These are phyloP conservation scores for Populus deltoides DNA, from an alignment of 345 rosid genomes.

Conservation along the genomic window DNA sequence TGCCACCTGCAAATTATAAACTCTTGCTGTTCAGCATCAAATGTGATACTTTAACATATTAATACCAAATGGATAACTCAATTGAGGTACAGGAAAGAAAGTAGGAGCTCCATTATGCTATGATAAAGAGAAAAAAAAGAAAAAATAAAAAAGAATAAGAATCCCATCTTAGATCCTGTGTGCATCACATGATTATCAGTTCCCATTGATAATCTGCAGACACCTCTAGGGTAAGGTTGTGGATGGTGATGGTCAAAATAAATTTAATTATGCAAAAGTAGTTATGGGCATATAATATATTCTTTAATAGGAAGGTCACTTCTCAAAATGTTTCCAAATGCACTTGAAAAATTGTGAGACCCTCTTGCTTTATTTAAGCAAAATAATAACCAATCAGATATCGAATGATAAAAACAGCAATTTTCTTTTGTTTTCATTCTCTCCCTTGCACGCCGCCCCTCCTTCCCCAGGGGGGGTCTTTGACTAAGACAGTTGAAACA, in stretches of 20 bases:
- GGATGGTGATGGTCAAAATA: neutral
- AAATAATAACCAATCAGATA: too few species aligned
- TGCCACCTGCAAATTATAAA: slow-evolving; percentile 57
- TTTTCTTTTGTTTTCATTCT: too few species aligned
- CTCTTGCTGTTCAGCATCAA: slow-evolving; percentile 12
- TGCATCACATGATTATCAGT: slow-evolving; percentile 6
- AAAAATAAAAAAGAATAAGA: neutral
- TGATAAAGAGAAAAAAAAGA: neutral
- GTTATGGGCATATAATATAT: too few species aligned
- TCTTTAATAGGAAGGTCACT: neutral
- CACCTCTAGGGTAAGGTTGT: neutral
- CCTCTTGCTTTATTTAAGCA: too few species aligned
- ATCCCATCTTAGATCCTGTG: neutral
- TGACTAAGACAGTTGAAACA: neutral
- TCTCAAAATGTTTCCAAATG: neutral
- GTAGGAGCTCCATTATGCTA: too few species aligned
- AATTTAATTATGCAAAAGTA: neutral
- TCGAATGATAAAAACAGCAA: too few species aligned
- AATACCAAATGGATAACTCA: too few species aligned
- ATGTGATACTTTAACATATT: neutral
- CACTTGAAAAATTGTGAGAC: neutral
- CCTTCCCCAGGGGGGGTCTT: too few species aligned
- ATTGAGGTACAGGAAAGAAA: too few species aligned
- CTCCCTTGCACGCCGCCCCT: too few species aligned
- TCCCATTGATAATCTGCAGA: neutral